Evolutionary conservation across 2,329 filamentous ascomycete genomes (phyloP), one percentile per base, ranked within the genome.

Genomic region (Alternaria solani): DNA sequence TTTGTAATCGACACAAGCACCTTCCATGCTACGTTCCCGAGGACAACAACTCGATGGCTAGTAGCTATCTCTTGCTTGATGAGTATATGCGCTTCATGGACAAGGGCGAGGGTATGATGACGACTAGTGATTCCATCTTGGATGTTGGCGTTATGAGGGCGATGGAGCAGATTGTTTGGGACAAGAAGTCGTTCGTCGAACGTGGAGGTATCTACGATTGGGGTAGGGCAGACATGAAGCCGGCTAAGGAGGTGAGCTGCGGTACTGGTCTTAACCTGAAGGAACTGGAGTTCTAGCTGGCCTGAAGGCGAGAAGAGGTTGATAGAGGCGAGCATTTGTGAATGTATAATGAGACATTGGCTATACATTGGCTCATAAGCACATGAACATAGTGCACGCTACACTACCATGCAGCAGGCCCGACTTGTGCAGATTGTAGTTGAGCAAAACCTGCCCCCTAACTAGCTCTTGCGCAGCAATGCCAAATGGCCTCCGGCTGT

Each of bases 401-500:
- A 14, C 20, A n/a, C 4, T 23, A 25, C 8, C 46, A 23, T 23
- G 16, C 18, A 25, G 18, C 5, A 1, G 3, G 16, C 23, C 12
- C 5, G 32, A 8, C 32, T 25, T 18, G 11, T 6, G 11, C 11
- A 41, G 20, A 18, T 41, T 6, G 18, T 23, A 23, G 7, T 4
- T 36, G 4, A 36, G 5, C 11, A 7, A 9, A 34, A 16, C 6
- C 8, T 5, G 14, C 4, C 25, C 20, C 14, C 32, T 14, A 38
- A 9, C 18, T 36, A 59, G 26, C 16, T 36, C 42, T 53, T 62
- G 6, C 57, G 38, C 38, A 74, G 26, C 44, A 80, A 57, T 4
- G 72, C 73, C 18, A 80, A 67, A 58, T 72, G 70, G 4, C 69
- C 69, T 7, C 78, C 78, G 18, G 78, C 78, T 46, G 71, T 72